These are phyloP conservation scores for Alternaria sp. DNA, from an alignment of 2,329 filamentous ascomycete genomes.

Conservation along the genomic window DNA sequence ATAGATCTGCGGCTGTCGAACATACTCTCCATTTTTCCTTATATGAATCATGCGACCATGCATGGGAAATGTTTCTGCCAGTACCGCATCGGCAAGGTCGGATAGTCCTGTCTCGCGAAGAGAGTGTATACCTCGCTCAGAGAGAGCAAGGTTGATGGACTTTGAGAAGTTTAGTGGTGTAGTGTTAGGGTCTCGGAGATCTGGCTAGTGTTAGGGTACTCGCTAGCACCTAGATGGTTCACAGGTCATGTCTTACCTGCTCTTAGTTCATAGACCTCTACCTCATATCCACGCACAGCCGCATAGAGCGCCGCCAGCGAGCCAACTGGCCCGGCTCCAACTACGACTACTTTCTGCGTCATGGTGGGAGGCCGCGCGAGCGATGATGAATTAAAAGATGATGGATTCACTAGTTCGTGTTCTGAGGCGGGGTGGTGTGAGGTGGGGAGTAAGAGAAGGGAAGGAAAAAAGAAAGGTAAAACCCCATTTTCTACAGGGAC, in stretches of 20 bases:
- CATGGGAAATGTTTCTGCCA: constrained; percentile 88
- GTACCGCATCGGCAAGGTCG: constrained; percentile 75
- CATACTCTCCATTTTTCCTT: constrained; percentile 70
- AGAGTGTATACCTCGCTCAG: constrained; percentile 91
- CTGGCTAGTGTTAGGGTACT: constrained; percentile 58
- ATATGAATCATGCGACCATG: constrained; percentile 96
- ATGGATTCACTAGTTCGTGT: not conserved
- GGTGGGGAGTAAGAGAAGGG: not conserved
- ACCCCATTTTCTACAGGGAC: not conserved
- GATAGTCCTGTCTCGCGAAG: constrained; percentile 75
- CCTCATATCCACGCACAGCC: constrained; percentile 84
- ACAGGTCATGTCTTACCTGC: constrained; percentile 69
- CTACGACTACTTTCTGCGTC: constrained; percentile 77
- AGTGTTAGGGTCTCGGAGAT: constrained; percentile 84
- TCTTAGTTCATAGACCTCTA: constrained; percentile 93
- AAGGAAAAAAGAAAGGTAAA: not conserved
- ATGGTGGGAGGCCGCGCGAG: constrained; percentile 21
- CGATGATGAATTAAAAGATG: not conserved
- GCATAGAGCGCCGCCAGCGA: constrained; percentile 93
- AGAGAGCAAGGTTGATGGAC: constrained; percentile 97
- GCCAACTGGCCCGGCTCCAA: constrained; percentile 93
- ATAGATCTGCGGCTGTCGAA: constrained; percentile 85
- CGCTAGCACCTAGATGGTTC: constrained; percentile 2
- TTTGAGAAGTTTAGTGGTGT: constrained; percentile 93
- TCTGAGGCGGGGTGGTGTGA: constrained; percentile 1